These are phyloP conservation scores for Suillus cothurnatus DNA, from an alignment of 768 basidiomycete species.

Conservation along the genomic window DNA sequence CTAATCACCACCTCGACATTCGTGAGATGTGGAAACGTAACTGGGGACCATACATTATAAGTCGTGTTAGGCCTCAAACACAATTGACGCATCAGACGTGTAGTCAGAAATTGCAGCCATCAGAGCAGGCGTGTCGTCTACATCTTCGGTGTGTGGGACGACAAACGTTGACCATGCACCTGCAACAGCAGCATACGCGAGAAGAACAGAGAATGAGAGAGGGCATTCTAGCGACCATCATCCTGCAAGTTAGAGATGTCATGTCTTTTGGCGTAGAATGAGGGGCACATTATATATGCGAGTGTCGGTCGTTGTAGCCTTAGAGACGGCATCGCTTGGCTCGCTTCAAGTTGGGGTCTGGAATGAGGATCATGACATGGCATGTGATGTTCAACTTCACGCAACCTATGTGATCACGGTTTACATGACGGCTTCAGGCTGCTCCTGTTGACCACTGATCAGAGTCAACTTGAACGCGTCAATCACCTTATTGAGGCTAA, in stretches of 20 bases:
- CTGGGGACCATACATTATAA: constrained; percentile 64
- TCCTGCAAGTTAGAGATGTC: neutral
- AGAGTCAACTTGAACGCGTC: too few relatives aligned
- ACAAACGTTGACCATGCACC: constrained; percentile 50
- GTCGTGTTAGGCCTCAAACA: constrained; percentile 58
- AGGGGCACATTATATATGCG: neutral
- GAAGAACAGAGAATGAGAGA: constrained; percentile 50
- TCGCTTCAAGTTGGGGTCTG: neutral
- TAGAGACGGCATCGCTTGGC: neutral
- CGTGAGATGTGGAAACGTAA: constrained; percentile 54
- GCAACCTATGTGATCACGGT: neutral
- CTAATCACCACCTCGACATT: constrained; percentile 61
- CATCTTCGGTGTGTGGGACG: constrained; percentile 49
- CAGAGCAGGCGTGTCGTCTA: constrained; percentile 56
- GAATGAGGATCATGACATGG: neutral
- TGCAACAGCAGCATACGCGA: constrained; percentile 38
- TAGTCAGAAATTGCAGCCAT: constrained; percentile 43
- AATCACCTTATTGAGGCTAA: neutral
- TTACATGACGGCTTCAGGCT: neutral
- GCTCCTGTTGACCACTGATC: neutral
- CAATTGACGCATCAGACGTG: constrained; percentile 48
- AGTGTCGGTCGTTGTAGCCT: neutral
- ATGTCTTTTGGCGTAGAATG: neutral
- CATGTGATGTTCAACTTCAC: neutral
- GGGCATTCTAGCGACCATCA: neutral